Base-by-base conservation (phyloP, 768 basidiomycete genomes). In the Lactarius vividus region DNA sequence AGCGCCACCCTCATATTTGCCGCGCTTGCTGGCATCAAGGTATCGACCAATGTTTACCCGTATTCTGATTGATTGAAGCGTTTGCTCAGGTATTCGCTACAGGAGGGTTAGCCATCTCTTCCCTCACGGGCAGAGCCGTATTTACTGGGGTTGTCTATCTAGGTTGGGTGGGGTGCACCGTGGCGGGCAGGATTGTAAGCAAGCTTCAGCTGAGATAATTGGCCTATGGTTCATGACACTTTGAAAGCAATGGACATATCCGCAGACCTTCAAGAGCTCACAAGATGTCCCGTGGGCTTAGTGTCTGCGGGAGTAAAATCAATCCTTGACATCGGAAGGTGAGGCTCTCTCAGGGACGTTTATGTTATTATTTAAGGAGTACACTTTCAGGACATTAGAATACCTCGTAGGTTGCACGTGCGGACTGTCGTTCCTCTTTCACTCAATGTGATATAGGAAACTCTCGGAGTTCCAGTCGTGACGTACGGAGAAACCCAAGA, bases 261-360 rank as follows among this genome's bases (percentile, higher is more conserved):
- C 18, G 94, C 96, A 18, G 96, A 99, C 74, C 80, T 99, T 18
- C 88, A 88, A 10, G 94, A 98, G 74, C 84, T 99, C 39, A 82
- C 91, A 26, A 83, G 92, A 23, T 96, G 93, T 71, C 91, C 95
- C 26, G 92, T 98, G 54, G 94, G 90, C 3, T 82, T 99, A 40
- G 87, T 98, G 11, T 96, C 96, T 20, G 90, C 95, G 11, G 97
- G 97, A 13, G 88, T 92, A 23, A 99, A 98, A 75, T 93, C 91
- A 0, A 98, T 99, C 67, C 76, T 99, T 52, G 97, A 99, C 74
- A 95, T 98, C 65, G 90, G 90, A 64, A 83, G 85, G 90, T 86
- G 62, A 62, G 78, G 55, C 31, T 53, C 16, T 44, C 55, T 46
- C 18, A 29, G 18, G 15, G 4, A 31, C 66, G 40, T 55, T 13